Base-by-base conservation (phyloP, 148 eudicot genomes). In the Spergularia bocconei region DNA sequence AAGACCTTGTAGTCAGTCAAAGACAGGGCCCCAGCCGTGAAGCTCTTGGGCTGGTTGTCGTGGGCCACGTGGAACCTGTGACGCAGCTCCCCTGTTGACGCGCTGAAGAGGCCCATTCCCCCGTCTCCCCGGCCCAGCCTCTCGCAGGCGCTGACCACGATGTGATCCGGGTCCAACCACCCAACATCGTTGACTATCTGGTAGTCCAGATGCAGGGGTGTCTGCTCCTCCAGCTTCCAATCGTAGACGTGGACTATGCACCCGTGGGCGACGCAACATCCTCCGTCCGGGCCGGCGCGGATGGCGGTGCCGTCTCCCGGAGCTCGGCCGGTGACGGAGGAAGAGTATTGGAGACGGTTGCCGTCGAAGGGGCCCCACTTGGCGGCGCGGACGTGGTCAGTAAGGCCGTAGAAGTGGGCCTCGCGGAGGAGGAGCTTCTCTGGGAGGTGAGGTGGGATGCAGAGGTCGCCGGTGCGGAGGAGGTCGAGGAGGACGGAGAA, bases 231-330 rank as follows among this genome's bases (percentile, higher is more conserved):
- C 0, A 94, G 48, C 84, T 79, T 86, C 98, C 98, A 93, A 62
- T 93, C 97, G 38, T 90, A 91, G 15, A 91, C 95, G 54, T 94
- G 97, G 13, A 91, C 98, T 55, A 94, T 82, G 57, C 87, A 90
- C 21, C 97, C 98, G 16, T 91, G 98, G 0, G 94, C 98, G 17
- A 92, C 97, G 55, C 89, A 88, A 63, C 97, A 91, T 0, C 98
- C 91, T 0, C 98, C 96, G n/a, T 88, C 88, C 0, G 97, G 96
- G 0, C 93, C 89, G 0, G 87, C 98, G 0, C 98, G 88, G 4
- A 94, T 94, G 12, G 95, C 95, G 0, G 94, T 88, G 0, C 97
- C 98, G 13, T 94, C 97, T 0, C 97, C 98, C 0, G 97, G 91
- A 0, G 97, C 97, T 5, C 71, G 87, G 8, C 93, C 98, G 0